Evolutionary conservation across 192 early-diverging fungal species (phyloP), one percentile per base, ranked within the genome.

Genomic region (Coemansia sp.): DNA sequence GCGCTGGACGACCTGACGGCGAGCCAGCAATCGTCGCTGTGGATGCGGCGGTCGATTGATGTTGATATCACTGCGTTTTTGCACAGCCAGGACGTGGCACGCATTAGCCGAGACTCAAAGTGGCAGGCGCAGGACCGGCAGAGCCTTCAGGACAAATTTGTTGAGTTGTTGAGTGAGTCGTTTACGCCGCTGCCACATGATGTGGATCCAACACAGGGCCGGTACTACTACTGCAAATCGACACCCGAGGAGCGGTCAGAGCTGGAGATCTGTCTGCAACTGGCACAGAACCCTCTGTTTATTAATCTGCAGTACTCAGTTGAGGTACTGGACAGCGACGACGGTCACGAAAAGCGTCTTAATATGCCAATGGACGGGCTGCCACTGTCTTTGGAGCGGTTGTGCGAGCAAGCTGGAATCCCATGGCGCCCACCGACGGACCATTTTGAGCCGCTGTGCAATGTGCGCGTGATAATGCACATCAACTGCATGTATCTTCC

Each of bases 11-110:
- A 82, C 39, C 35, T 82, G 58, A 29, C 56, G 23, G 58, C 70
- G 11, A 64, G 68, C 35, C 74, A 65, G 54, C 61, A 71, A 38
- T 76, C 79, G 23, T 60, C 70, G 38, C 66, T 75, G 24, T 76
- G 73, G 79, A 62, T 58, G 41, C 62, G 55, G 64, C 59, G 68
- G 54, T 73, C 74, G 4, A 76, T 82, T 22, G 74, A 75, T 47
- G 71, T 76, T 13, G 79, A 82, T 50, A 76, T 82, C 26, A 82
- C 79, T 6, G 74, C 74, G 6, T 82, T 82, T 29, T 58, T 82
- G n/a, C 79, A 82, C 45, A 82, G 79, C 67, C 79, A 82, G 61
- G 79, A 82, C 26, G 74, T 65, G 1, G 74, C 74, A 14, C 67
- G 74, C 16, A 52, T 69, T 16, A 73, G 64, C 45, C 59, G 74